Evolutionary conservation across 2,329 filamentous ascomycete species (phyloP), one percentile per base, ranked within the genome.

Genomic region (Chlorencoelia australis): DNA sequence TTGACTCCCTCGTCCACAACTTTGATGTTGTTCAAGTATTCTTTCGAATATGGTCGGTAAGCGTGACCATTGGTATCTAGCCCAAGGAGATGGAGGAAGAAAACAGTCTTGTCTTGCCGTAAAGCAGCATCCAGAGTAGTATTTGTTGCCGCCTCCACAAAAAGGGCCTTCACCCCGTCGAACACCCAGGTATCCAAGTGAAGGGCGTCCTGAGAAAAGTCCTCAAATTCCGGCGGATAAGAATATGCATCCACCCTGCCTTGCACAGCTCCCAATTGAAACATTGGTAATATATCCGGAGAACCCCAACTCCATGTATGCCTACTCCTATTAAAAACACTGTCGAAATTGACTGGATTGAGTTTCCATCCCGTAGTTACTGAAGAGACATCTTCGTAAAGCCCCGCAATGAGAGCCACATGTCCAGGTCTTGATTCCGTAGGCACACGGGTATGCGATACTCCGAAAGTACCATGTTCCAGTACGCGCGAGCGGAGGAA

Each of bases 291-390:
- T 52, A 98, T 98, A 61, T 98, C 91, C 1, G 91, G 91, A 55
- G 88, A 95, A 2, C 91, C 91, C 91, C 91, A 98, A 59, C 88
- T 94, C 91, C 91, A 98, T 6, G 93, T 98, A 62, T 98, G 93
- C 30, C 81, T 71, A 56, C 89, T 96, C 44, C 85, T 77, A 59
- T 98, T 98, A 72, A 98, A 98, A 8, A 98, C 87, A 54, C 89
- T 96, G 64, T 98, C 91, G 54, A 98, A 98, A 56, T 96, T 83
- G 54, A 98, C 91, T 0, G 91, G 91, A 57, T 98, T 98, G 50
- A 95, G 66, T 63, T 98, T 96, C 91, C 91, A 98, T 11, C 91
- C 91, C 1, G 93, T 98, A 19, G 83, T 94, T 14, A 98, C 91
- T 2, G 91, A 83, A 21, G 91, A 96, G 2, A 98, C 91, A 66